These are phyloP conservation scores for Ustilago loliicola DNA, from an alignment of 1,284 basidiomycete species.

Conservation along the genomic window DNA sequence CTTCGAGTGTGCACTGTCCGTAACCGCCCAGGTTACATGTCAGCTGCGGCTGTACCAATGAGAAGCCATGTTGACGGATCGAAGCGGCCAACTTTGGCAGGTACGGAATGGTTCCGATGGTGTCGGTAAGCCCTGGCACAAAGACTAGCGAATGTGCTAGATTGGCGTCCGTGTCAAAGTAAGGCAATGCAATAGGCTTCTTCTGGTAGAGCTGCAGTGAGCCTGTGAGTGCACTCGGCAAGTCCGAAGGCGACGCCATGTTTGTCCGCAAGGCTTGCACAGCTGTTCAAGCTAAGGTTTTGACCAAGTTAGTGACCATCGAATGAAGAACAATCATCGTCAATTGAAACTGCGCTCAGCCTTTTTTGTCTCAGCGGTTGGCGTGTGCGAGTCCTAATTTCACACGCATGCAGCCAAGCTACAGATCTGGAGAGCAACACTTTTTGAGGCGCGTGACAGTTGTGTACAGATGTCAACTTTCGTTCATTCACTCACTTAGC, in stretches of 20 bases:
- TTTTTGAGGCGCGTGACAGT: background rate
- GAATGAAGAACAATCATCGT: background rate
- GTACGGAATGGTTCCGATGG: conserved; percentile 61
- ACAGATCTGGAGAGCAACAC: conserved; percentile 9
- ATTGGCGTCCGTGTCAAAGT: conserved; percentile 53
- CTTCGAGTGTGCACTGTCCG: conserved; percentile 59
- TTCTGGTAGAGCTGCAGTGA: conserved; percentile 50
- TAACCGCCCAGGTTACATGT: conserved; percentile 63
- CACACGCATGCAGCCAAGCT: background rate
- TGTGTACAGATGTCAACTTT: background rate
- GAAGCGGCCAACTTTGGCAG: conserved; percentile 38
- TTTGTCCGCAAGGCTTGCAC: background rate
- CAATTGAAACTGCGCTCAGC: conserved; percentile 8
- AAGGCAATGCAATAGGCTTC: conserved; percentile 50
- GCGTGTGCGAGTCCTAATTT: conserved; percentile 10
- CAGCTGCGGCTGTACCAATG: conserved; percentile 60
- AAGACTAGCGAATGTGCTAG: conserved; percentile 59
- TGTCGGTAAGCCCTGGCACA: conserved; percentile 62
- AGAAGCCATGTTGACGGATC: conserved; percentile 39
- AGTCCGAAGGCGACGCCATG: conserved; percentile 3
- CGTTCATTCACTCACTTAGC: background rate
- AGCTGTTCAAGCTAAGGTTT: background rate
- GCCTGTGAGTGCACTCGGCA: conserved; percentile 28
- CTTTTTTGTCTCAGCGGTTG: background rate
- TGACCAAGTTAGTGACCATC: background rate